Evolutionary conservation across 495 filamentous ascomycete genomes (phyloP), one percentile per base, ranked within the genome.

Genomic region (Tuber umbilicatum): DNA sequence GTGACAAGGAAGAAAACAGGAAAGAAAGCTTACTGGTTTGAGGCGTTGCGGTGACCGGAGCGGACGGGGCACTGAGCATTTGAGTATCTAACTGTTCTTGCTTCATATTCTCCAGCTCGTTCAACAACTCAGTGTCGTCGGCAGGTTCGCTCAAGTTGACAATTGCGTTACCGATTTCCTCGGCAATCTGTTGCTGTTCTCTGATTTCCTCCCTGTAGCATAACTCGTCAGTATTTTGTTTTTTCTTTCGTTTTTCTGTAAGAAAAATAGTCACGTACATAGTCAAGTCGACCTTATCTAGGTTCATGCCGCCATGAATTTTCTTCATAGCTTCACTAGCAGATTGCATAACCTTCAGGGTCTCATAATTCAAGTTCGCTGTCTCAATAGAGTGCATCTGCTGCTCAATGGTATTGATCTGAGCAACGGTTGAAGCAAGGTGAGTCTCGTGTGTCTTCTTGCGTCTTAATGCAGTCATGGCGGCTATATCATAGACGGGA

Each of bases 351-450:
- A 94, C 96, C 70, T 90, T 87, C 69, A 99, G 87, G 6, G 95
- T 99, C 86, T 98, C 94, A 82, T 94, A 88, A 87, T 99, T 99
- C 85, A 99, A 97, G 83, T 98, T 99, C 70, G 95, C 96, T 35
- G 94, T 91, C 83, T 99, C 95, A 84, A 99, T 97, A 74, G 91
- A 91, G 82, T 94, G 95, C 81, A 99, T 94, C 83, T 99, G 94
- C 80, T 94, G 92, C 82, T 98, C 95, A 21, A 99, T 87, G 55
- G 94, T 96, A 73, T 89, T 88, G 85, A 97, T 93, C 84, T 98
- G 96, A 45, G 91, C 89, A 45, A 89, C 87, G 14, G 94, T 98
- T 83, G 97, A 93, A 74, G 95, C 92, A 68, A 97, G 89, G 74
- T 92, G 92, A 85, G 93, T 91, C 83, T 97, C 93, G 82, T 94